These are phyloP conservation scores for Penicillium subrubescens DNA, from an alignment of 495 filamentous ascomycete species.

Conservation along the genomic window DNA sequence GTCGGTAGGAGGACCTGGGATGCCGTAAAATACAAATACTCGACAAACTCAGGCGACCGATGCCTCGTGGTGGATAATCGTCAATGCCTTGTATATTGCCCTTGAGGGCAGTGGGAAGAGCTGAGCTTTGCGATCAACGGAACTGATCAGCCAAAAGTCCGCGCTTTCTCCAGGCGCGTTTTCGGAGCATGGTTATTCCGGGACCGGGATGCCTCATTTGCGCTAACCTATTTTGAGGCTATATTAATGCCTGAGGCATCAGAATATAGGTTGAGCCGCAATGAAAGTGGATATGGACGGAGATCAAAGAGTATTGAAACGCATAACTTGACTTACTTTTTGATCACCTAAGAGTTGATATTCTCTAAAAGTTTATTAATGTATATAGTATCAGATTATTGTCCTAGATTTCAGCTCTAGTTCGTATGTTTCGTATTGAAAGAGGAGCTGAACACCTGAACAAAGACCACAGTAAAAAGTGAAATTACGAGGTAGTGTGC, in stretches of 20 bases:
- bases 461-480: too few relatives aligned
- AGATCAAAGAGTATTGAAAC: too few relatives aligned
- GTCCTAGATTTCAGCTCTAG: too few relatives aligned
- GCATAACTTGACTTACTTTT: too few relatives aligned
- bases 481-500: background rate
- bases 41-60: conserved; percentile 5
- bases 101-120: conserved; percentile 21
- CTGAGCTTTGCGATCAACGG: conserved; percentile 31
- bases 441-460: too few relatives aligned
- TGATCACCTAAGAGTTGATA: too few relatives aligned
- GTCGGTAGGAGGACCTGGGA: background rate
- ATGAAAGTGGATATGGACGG: background rate
- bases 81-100: conserved; percentile 29
- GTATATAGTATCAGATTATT: too few relatives aligned
- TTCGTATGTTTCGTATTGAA: too few relatives aligned
- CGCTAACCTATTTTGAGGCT: conserved; percentile 5
- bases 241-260: background rate
- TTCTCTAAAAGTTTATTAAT: too few relatives aligned
- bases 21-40: conserved; percentile 2
- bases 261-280: background rate
- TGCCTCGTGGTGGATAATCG: conserved; percentile 10
- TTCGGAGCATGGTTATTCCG: conserved; percentile 22
- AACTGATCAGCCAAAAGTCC: conserved; percentile 37
- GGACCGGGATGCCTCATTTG: background rate
- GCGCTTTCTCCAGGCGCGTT: conserved; percentile 31